phyloP scores from a whole-genome alignment of 1,139 yeast genomes.

The Kluyveromyces marxianus region DNA sequence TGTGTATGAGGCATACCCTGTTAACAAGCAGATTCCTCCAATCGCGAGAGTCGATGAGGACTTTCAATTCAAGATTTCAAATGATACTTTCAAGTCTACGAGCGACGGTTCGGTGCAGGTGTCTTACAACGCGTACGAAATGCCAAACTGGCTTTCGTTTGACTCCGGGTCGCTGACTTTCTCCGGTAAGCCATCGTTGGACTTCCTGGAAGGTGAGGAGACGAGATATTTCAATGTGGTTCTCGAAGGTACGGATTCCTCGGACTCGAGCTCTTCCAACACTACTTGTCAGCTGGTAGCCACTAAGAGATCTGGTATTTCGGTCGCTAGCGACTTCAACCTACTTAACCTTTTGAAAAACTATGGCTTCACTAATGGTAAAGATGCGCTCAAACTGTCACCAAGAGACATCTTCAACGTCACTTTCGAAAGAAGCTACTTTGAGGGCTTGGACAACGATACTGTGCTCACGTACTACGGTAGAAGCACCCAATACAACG shows the following conservation, averaged over 20 bases:
- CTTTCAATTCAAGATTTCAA: conserved; percentile 64
- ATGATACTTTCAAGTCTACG: conserved; percentile 58
- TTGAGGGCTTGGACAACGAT: conserved; percentile 27
- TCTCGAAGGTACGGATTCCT: conserved; percentile 57
- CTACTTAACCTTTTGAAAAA: conserved; percentile 45
- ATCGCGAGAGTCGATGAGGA: conserved; percentile 64
- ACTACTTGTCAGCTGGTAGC: conserved; percentile 52
- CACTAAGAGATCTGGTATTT: conserved; percentile 47
- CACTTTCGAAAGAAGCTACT: conserved; percentile 52
- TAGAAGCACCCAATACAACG: conserved; percentile 58
- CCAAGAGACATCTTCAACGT: conserved; percentile 64
- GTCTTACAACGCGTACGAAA: conserved; percentile 45
- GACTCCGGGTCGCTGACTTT: conserved; percentile 55
- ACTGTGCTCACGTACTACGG: conserved; percentile 71
- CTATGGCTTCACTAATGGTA: conserved; percentile 65
- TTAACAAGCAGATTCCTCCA: conserved; percentile 76
- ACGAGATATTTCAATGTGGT: conserved; percentile 33
- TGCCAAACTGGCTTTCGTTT: conserved; percentile 76
- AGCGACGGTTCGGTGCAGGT: conserved; percentile 37
- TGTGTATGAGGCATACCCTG: conserved; percentile 69
- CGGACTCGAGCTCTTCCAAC: conserved; percentile 38
- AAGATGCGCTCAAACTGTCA: conserved; percentile 60
- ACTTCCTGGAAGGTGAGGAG: conserved; percentile 38
- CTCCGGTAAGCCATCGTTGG: conserved; percentile 56
- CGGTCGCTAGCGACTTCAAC: conserved; percentile 29